Percentiles rank a stretch among this genome's conserved stretches.
phyloP scores from a whole-genome alignment of 2,329 filamentous ascomycete genomes.

The Penicillium psychrosexuale region DNA sequence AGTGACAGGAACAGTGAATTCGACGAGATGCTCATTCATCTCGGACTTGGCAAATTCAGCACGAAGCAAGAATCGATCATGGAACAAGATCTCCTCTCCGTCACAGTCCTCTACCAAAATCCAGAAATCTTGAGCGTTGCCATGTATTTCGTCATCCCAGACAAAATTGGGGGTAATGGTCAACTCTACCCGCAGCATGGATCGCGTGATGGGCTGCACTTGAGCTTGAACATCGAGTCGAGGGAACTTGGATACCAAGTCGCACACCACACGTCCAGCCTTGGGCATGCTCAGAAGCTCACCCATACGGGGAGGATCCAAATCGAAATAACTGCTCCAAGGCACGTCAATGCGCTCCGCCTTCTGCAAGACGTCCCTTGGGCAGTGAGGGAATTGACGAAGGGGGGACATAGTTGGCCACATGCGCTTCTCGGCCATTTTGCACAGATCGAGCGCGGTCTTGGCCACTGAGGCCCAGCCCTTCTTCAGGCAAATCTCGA shows the following conservation, averaged over 20 bases:
- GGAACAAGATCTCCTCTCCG: conserved; percentile 90
- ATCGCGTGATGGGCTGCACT: conserved; percentile 90
- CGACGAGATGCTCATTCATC: conserved; percentile 87
- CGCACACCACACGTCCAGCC: conserved; percentile 79
- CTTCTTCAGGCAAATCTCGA: conserved; percentile 96
- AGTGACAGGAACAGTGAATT: conserved; percentile 93
- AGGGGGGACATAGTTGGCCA: conserved; percentile 98
- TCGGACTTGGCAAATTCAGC: conserved; percentile 84
- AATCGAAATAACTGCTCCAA: conserved; percentile 91
- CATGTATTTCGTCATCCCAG: conserved; percentile 90
- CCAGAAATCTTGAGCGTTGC: conserved; percentile 89
- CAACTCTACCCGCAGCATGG: conserved; percentile 84
- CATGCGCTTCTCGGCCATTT: conserved; percentile 99
- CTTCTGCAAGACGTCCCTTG: conserved; percentile 83
- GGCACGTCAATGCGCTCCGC: conserved; percentile 91
- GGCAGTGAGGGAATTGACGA: conserved; percentile 80
- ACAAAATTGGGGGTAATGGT: conserved; percentile 92
- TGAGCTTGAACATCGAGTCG: conserved; percentile 89
- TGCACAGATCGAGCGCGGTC: conserved; percentile 88
- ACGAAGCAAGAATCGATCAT: conserved; percentile 89
- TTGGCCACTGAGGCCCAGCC: conserved; percentile 93
- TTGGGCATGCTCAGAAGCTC: conserved; percentile 89
- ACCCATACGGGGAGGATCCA: conserved; percentile 94
- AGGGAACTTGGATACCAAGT: conserved; percentile 86
- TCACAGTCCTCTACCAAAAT: conserved; percentile 96